These are phyloP conservation scores for Cucumis cinereus DNA, from an alignment of 306 rosid species.

Conservation along the genomic window DNA sequence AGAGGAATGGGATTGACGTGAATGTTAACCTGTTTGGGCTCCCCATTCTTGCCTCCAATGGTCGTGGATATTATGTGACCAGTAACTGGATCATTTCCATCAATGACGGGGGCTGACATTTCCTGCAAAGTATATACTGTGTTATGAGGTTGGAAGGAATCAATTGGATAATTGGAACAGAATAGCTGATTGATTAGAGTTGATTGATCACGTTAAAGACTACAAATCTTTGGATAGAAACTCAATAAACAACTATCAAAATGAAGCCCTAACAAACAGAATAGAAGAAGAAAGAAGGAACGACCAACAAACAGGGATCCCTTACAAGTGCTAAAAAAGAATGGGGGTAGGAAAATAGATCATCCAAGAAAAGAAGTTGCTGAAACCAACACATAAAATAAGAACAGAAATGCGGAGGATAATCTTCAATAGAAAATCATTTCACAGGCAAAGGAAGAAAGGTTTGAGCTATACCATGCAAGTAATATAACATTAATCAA, in stretches of 20 bases:
- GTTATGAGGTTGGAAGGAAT: not conserved
- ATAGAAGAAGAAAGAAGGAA: not conserved
- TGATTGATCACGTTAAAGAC: not conserved
- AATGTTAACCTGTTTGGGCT: slow-evolving; percentile 69
- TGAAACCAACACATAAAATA: not conserved
- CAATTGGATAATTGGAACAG: not conserved
- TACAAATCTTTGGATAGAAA: not conserved
- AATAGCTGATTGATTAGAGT: not conserved
- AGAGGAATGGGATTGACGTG: slow-evolving; percentile 6
- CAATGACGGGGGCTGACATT: slow-evolving; percentile 59
- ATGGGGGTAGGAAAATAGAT: not conserved
- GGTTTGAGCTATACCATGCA: not conserved
- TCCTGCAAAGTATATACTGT: slow-evolving; percentile 41
- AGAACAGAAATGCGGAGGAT: not conserved
- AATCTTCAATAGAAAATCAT: not conserved
- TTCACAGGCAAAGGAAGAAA: not conserved
- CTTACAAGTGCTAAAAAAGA: not conserved
- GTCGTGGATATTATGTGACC: slow-evolving; percentile 94
- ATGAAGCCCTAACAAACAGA: not conserved
- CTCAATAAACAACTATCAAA: not conserved
- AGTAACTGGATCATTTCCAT: slow-evolving; percentile 73
- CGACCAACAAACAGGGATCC: not conserved
- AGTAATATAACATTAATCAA: not conserved
- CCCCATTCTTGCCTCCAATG: slow-evolving; percentile 92
- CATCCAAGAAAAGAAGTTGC: not conserved